A percentile compares a stretch with the other conserved stretches of the same genome.
Conservation (phyloP, 1,139 yeast species). For the Yamadazyma trypodendri region DNA sequence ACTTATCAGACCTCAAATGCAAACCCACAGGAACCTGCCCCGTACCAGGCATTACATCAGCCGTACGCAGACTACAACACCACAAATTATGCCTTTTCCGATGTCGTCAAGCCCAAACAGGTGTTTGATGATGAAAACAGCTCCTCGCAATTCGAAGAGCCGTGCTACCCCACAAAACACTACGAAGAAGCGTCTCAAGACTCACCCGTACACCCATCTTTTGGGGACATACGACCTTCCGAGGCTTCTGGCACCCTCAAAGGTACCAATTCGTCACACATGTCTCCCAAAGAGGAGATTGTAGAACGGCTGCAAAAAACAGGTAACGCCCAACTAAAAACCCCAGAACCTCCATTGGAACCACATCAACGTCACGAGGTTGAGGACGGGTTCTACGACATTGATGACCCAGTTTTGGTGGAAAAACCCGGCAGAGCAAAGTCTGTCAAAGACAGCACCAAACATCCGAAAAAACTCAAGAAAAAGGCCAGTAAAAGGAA, state of each 20-base stretch:
- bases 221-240: slow-evolving; percentile 2
- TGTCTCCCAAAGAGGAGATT: slow-evolving; percentile 1
- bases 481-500: slow-evolving; percentile 16
- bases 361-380: slow-evolving; percentile 1
- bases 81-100: slow-evolving; percentile 5
- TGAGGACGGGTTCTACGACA: slow-evolving; percentile 37
- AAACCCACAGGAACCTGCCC: too few species aligned
- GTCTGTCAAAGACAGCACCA: slow-evolving; percentile 36
- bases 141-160: slow-evolving; percentile 11
- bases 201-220: slow-evolving; percentile 4
- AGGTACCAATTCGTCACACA: slow-evolving; percentile 1
- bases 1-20: neutral
- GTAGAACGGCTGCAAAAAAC: neutral
- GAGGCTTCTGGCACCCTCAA: slow-evolving; percentile 3
- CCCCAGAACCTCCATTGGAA: neutral
- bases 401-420: slow-evolving; percentile 37
- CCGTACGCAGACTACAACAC: slow-evolving; percentile 4
- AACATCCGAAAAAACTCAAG: slow-evolving; percentile 19
- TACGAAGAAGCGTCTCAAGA: neutral
- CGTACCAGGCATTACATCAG: too few species aligned
- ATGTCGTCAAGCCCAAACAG: slow-evolving; percentile 9
- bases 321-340: neutral
- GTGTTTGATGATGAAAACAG: slow-evolving; percentile 17
- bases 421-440: slow-evolving; percentile 32
- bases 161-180: slow-evolving; percentile 7